These are phyloP conservation scores for Hypoxylon sp. DNA, from an alignment of 2,329 filamentous ascomycete genomes.

Conservation along the genomic window DNA sequence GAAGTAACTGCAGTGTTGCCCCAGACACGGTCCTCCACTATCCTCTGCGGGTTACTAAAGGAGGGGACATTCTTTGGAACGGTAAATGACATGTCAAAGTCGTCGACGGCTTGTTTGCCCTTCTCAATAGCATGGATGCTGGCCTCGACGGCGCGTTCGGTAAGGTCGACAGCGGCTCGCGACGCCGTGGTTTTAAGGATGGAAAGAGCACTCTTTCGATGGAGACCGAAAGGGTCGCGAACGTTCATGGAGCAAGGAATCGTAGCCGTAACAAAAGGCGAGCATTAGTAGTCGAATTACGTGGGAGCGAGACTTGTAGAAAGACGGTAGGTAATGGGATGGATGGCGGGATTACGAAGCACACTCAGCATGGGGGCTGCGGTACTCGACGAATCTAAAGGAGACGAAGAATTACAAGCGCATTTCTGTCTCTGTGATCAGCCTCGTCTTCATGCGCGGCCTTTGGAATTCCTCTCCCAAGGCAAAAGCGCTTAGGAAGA, in stretches of 20 bases:
- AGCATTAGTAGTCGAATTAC: conserved; percentile 27
- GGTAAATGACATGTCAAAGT: conserved; percentile 73
- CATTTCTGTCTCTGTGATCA: conserved; percentile 10
- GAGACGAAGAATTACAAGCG: conserved; percentile 14
- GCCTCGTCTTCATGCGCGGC: conserved; percentile 12
- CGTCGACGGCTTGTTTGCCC: conserved; percentile 56
- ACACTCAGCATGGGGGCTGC: conserved; percentile 1
- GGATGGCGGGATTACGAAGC: conserved; percentile 4
- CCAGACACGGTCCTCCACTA: conserved; percentile 78
- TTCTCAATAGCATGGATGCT: conserved; percentile 64
- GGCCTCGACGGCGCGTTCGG: conserved; percentile 65
- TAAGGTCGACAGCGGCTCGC: conserved; percentile 61
- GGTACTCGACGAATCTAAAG: conserved; percentile 11
- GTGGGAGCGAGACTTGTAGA: conserved; percentile 1
- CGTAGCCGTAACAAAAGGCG: conserved; percentile 38
- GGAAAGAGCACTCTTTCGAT: conserved; percentile 54
- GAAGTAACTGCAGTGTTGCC: conserved; percentile 64
- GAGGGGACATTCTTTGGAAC: conserved; percentile 79
- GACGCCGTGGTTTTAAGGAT: conserved; percentile 66
- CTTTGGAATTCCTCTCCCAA: conserved; percentile 15
- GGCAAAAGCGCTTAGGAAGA: conserved; percentile 21
- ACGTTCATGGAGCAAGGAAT: conserved; percentile 56
- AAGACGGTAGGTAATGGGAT: conserved; percentile 1
- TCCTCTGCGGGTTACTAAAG: conserved; percentile 75
- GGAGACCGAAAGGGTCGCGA: conserved; percentile 63